Evolutionary conservation across 306 rosid genomes (phyloP).

Genomic region (Abrus precatorius): DNA sequence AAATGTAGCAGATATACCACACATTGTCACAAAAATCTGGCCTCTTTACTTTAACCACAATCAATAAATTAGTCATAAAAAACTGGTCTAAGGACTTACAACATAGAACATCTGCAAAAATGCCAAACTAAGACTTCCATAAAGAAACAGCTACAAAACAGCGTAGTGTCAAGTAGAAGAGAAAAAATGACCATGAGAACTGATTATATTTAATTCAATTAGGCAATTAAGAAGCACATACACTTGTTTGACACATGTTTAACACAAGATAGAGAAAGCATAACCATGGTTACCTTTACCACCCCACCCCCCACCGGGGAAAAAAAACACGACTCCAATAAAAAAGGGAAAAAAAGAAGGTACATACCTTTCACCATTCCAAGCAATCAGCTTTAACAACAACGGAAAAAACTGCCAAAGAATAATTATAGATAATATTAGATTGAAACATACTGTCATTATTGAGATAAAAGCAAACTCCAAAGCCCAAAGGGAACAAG

Average conservation of each 20-base stretch:
- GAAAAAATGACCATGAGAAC: constrained; percentile 1
- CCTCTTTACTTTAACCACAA: constrained; percentile 13
- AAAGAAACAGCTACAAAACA: constrained; percentile 6
- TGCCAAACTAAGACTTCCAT: constrained; percentile 7
- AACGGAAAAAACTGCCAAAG: constrained; percentile 91
- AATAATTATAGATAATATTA: constrained; percentile 45
- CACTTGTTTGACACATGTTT: no score
- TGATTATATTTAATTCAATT: neutral
- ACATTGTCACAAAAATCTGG: constrained; percentile 1
- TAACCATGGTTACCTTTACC: neutral
- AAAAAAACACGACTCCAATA: neutral
- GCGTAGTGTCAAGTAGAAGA: neutral
- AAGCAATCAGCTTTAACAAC: constrained; percentile 89
- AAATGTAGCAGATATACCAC: neutral
- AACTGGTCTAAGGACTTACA: neutral
- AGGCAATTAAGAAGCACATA: no score
- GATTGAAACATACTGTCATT: constrained; percentile 26
- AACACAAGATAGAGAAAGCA: neutral
- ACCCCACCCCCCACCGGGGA: neutral
- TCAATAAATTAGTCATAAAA: constrained; percentile 22
- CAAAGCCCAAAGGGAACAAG: constrained; percentile 25
- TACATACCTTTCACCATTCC: constrained; percentile 91
- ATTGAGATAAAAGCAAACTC: constrained; percentile 17
- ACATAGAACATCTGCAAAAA: constrained; percentile 3
- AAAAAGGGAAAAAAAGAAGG: neutral